These are phyloP conservation scores for Cyclotella sp. DNA, from an alignment of 108 stramenopile genomes.

Conservation along the genomic window DNA sequence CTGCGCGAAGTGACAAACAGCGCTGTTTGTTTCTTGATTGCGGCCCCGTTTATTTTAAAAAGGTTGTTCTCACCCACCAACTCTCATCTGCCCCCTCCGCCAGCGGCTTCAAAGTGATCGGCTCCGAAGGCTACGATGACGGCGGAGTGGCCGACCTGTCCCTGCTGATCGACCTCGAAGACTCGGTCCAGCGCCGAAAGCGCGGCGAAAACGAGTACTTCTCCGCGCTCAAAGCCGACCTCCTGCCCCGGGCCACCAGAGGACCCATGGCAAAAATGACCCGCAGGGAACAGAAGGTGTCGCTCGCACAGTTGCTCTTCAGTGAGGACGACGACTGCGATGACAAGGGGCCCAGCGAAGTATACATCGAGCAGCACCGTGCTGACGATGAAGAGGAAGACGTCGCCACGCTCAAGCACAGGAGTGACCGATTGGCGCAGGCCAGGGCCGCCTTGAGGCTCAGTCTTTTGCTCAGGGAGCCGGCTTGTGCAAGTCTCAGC, in stretches of 20 bases:
- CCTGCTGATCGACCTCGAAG: conserved; percentile 88
- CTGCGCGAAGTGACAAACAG: too few species aligned
- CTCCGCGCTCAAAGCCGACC: conserved; percentile 76
- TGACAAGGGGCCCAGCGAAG: conserved; percentile 86
- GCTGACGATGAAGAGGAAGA: conserved; percentile 67
- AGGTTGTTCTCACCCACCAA: background rate
- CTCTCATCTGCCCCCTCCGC: background rate
- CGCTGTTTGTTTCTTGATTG: background rate
- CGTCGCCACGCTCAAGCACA: conserved; percentile 56
- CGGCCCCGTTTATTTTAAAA: background rate
- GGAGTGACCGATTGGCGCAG: conserved; percentile 71
- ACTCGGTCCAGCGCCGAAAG: conserved; percentile 80
- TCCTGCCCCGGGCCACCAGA: conserved; percentile 78
- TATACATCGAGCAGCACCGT: conserved; percentile 64
- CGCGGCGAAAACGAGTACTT: conserved; percentile 89
- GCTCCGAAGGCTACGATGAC: conserved; percentile 85
- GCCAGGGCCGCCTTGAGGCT: conserved; percentile 78
- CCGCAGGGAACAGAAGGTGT: conserved; percentile 88
- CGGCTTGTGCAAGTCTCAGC: conserved; percentile 86
- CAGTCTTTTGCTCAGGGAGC: conserved; percentile 80
- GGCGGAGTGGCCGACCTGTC: conserved; percentile 92
- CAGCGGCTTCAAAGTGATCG: conserved; percentile 83
- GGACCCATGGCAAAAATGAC: conserved; percentile 78
- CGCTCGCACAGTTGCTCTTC: conserved; percentile 87
- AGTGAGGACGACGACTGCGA: conserved; percentile 85